A percentile compares a stretch with the other conserved stretches of the same genome.
These are phyloP conservation scores for Adansonia madagascariensis DNA, from an alignment of 441 rosid species.

Conservation along the genomic window DNA sequence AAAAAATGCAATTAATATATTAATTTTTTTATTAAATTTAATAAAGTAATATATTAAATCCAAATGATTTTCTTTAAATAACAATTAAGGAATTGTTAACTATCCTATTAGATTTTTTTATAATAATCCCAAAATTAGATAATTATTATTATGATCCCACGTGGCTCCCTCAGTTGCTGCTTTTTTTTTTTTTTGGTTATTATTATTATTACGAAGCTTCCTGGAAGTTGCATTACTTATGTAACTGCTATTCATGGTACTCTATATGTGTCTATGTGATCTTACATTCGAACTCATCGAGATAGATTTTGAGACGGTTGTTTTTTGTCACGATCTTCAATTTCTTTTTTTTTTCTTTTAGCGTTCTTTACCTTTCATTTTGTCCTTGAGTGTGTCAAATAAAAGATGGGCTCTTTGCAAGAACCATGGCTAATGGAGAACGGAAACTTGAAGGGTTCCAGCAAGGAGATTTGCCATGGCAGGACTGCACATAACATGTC, in stretches of 20 bases:
- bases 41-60: no score
- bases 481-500: slow-evolving; percentile 83
- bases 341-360: no score
- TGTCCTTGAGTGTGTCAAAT: background rate
- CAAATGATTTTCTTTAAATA: no score
- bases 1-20: no score
- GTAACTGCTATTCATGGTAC: background rate
- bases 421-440: slow-evolving; percentile 30
- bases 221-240: background rate
- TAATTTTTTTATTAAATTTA: no score
- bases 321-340: no score
- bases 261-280: background rate
- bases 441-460: slow-evolving; percentile 25
- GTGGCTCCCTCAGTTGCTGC: background rate
- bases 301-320: background rate
- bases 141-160: no score
- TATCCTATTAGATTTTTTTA: background rate
- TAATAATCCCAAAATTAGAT: background rate
- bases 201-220: slow-evolving; percentile 3
- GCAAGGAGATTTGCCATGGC: slow-evolving; percentile 35
- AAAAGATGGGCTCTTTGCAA: slow-evolving; percentile 18
- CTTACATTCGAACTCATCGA: background rate
- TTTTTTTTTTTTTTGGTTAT: background rate
- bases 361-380: background rate
- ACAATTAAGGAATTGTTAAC: no score